Percentiles rank a stretch among this genome's conserved stretches.
Conservation (phyloP, 441 rosid genomes). For the Aleurites moluccanus region DNA sequence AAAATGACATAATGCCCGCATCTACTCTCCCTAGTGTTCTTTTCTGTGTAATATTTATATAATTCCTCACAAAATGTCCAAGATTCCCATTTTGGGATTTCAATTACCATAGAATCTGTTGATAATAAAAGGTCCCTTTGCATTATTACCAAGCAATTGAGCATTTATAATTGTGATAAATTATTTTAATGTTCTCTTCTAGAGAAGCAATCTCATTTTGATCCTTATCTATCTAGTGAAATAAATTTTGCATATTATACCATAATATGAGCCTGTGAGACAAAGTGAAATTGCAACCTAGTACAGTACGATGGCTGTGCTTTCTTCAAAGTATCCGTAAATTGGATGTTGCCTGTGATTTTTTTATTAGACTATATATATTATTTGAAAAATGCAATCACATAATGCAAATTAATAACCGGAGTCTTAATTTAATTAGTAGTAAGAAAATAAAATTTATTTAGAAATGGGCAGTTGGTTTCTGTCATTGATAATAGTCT, state of each 20-base stretch:
- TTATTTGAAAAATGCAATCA: too few relatives aligned
- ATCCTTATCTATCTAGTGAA: neutral
- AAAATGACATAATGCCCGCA: neutral
- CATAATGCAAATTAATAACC: too few relatives aligned
- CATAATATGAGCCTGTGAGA: too few relatives aligned
- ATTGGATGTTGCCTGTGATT: too few relatives aligned
- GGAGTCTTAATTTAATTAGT: too few relatives aligned
- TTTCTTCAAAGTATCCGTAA: too few relatives aligned
- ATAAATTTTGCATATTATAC: neutral
- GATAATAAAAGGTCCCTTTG: neutral
- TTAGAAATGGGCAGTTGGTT: too few relatives aligned
- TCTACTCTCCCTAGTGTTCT: neutral
- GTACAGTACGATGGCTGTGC: too few relatives aligned
- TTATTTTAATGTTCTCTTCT: neutral
- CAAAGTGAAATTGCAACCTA: too few relatives aligned
- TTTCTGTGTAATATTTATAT: neutral
- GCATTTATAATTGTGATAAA: neutral
- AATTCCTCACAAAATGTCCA: neutral
- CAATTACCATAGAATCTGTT: neutral
- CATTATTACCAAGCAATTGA: neutral
- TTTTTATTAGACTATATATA: too few relatives aligned
- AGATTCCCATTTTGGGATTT: slow-evolving; percentile 14
- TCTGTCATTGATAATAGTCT: too few relatives aligned
- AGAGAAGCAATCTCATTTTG: neutral
- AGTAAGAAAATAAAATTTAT: too few relatives aligned